Conservation (phyloP, 176 grass and related monocot genomes). For the Alloteropsis semialata region DNA sequence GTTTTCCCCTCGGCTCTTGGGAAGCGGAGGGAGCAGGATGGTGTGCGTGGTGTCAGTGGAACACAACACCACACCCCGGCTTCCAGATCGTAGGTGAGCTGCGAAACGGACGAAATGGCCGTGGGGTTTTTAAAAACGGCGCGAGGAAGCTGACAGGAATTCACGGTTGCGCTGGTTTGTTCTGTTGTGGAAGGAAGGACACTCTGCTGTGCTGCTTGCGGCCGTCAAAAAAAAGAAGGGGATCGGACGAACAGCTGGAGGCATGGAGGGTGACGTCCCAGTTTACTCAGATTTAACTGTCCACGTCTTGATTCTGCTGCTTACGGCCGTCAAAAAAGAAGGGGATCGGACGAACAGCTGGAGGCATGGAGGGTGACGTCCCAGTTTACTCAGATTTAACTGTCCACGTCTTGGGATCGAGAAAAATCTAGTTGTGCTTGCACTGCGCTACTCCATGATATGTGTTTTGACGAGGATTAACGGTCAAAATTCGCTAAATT, state of each 20-base stretch:
- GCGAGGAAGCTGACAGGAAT: not conserved
- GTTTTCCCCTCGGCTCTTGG: not conserved
- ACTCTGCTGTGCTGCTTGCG: no score
- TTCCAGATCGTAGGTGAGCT: constrained; percentile 36
- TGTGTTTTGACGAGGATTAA: not conserved
- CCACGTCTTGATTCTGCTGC: no score
- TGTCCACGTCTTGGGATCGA: constrained; percentile 3
- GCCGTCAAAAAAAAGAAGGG: no score
- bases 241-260: not conserved
- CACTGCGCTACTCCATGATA: no score
- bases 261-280: not conserved
- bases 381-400: not conserved
- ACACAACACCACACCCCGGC: not conserved
- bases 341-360: not conserved
- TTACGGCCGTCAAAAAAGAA: no score
- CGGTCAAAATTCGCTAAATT: no score
- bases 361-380: not conserved
- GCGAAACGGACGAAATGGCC: no score
- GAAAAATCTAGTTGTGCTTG: not conserved
- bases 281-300: no score
- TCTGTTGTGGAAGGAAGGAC: not conserved
- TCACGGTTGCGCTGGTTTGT: not conserved
- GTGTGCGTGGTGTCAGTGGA: not conserved
- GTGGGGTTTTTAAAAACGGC: no score
- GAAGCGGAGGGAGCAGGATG: not conserved